phyloP scores from a whole-genome alignment of 148 eudicot genomes.

The Selenicereus undatus region DNA sequence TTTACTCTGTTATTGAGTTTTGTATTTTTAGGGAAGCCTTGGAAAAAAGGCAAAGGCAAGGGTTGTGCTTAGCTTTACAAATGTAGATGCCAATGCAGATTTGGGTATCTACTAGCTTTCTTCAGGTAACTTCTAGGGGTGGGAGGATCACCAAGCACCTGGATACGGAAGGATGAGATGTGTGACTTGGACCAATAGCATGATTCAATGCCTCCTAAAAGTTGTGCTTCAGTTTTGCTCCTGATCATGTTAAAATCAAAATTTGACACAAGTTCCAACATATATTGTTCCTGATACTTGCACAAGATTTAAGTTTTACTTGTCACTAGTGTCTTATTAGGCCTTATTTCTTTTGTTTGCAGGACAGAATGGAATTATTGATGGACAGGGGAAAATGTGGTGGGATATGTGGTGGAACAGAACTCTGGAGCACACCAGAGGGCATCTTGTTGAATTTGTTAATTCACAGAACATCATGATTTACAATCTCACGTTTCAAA shows the following conservation, averaged over 20 bases:
- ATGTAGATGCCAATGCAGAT: not conserved
- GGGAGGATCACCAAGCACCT: not conserved
- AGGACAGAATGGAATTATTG: constrained; percentile 88
- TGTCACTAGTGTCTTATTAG: constrained; percentile 14
- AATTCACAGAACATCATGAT: constrained; percentile 79
- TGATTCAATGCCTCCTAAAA: not conserved
- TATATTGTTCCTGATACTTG: too few species aligned
- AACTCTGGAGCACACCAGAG: constrained; percentile 86
- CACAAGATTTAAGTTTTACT: not conserved
- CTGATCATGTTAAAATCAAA: not conserved
- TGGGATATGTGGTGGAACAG: constrained; percentile 99
- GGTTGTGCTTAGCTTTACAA: not conserved
- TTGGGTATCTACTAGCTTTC: not conserved
- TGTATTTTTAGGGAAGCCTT: too few species aligned
- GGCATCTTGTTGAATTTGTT: constrained; percentile 87
- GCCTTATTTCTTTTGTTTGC: constrained; percentile 20
- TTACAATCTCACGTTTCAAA: constrained; percentile 82
- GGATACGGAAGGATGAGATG: not conserved
- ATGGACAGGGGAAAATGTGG: constrained; percentile 96
- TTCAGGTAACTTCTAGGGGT: not conserved
- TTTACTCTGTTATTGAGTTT: too few species aligned
- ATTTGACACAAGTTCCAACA: not conserved
- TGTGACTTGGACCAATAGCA: not conserved
- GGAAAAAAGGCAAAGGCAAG: too few species aligned
- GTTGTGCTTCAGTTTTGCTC: too few species aligned